These are phyloP conservation scores for Colletotrichum phormii DNA, from an alignment of 2,329 filamentous ascomycete genomes.

Conservation along the genomic window DNA sequence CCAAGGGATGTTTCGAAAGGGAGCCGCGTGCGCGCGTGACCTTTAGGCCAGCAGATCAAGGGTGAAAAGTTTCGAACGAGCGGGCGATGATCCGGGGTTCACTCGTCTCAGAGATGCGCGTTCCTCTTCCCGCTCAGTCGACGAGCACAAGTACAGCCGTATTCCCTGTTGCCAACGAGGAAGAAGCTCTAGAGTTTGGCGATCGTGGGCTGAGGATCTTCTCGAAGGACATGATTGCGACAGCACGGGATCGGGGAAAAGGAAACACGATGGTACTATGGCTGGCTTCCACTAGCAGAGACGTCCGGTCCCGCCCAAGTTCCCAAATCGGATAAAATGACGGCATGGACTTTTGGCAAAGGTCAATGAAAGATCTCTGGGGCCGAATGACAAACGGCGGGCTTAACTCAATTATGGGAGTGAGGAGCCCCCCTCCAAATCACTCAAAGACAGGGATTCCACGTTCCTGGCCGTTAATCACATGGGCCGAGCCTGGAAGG, in stretches of 20 bases:
- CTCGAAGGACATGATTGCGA: not conserved
- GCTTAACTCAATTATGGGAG: constrained; percentile 3
- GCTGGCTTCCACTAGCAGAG: constrained; percentile 15
- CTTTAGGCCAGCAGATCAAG: not conserved
- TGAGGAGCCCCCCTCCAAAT: not conserved
- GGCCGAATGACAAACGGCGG: constrained; percentile 11
- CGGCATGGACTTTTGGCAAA: constrained; percentile 30
- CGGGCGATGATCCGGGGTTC: constrained; percentile 28
- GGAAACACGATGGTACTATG: not conserved
- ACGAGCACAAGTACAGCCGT: not conserved
- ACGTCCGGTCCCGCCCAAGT: constrained; percentile 22
- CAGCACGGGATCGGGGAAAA: not conserved
- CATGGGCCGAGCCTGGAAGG: constrained; percentile 1
- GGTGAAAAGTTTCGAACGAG: constrained; percentile 17
- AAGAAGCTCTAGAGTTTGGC: not conserved
- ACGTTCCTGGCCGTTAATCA: not conserved
- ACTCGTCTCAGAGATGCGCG: constrained; percentile 16
- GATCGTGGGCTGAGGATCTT: constrained; percentile 6
- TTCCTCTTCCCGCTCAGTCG: constrained; percentile 10
- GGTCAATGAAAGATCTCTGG: not conserved
- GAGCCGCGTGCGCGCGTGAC: constrained; percentile 26
- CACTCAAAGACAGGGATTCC: not conserved
- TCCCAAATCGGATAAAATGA: constrained; percentile 27
- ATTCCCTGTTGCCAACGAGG: not conserved
- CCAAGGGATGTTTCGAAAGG: constrained; percentile 33